phyloP scores from a whole-genome alignment of 768 basidiomycete species.

The Leccinum longicurvipes region DNA sequence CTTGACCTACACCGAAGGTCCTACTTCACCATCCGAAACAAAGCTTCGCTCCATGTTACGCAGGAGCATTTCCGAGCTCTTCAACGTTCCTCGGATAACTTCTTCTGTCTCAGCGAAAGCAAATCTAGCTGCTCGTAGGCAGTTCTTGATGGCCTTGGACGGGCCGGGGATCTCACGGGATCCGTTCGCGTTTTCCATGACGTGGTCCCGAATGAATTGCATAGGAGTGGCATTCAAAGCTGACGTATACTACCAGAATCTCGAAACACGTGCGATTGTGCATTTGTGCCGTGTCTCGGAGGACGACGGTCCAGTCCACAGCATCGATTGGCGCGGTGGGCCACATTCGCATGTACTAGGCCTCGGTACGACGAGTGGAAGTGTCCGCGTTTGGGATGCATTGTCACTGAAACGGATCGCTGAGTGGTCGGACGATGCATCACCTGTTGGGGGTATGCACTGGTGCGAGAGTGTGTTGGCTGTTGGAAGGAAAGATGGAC shows the following conservation, averaged over 20 bases:
- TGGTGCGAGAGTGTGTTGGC: slow-evolving; percentile 39
- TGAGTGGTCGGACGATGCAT: slow-evolving; percentile 34
- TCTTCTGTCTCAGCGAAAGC: slow-evolving; percentile 52
- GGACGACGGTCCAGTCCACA: slow-evolving; percentile 38
- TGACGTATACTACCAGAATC: slow-evolving; percentile 62
- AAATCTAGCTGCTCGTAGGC: slow-evolving; percentile 50
- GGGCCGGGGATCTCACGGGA: slow-evolving; percentile 58
- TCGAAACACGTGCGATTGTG: slow-evolving; percentile 50
- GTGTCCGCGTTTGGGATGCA: slow-evolving; percentile 55
- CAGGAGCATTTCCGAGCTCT: slow-evolving; percentile 50
- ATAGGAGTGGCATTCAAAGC: slow-evolving; percentile 62
- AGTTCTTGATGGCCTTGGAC: slow-evolving; percentile 59
- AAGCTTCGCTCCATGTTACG: slow-evolving; percentile 49
- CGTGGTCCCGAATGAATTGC: slow-evolving; percentile 56
- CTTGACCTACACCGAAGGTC: slow-evolving; percentile 47
- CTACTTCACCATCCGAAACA: slow-evolving; percentile 32
- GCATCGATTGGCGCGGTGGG: slow-evolving; percentile 50
- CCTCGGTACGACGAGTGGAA: slow-evolving; percentile 48
- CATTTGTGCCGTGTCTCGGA: slow-evolving; percentile 44
- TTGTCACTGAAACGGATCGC: slow-evolving; percentile 25
- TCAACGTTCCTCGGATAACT: slow-evolving; percentile 31
- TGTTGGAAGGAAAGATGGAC: slow-evolving; percentile 38
- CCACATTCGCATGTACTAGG: slow-evolving; percentile 43
- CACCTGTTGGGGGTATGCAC: slow-evolving; percentile 39
- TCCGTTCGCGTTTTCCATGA: slow-evolving; percentile 53